Conservation (phyloP, 306 rosid genomes). For the Gillenia trifoliata region DNA sequence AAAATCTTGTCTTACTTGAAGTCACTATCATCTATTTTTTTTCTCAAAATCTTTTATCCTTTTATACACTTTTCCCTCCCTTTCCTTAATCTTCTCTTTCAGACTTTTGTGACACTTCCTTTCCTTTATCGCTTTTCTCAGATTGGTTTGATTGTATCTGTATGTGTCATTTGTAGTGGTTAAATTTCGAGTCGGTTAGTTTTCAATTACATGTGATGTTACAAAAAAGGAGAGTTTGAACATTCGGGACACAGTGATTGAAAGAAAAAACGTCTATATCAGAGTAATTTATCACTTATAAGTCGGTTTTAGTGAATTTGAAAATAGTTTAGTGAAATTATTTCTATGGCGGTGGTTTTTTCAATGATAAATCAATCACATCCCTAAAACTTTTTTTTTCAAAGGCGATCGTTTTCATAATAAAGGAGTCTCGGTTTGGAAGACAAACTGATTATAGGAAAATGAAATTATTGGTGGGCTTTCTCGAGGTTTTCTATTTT, state of each 20-base stretch:
- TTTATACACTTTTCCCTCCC: slow-evolving; percentile 1
- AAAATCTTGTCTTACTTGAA: slow-evolving; percentile 6
- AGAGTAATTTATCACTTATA: not conserved
- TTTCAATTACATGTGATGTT: no score
- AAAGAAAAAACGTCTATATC: no score
- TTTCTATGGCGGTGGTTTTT: not conserved
- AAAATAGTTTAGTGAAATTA: not conserved
- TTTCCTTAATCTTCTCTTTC: not conserved
- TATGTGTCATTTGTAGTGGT: no score
- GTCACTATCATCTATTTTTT: slow-evolving; percentile 2
- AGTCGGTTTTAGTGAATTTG: slow-evolving; percentile 9
- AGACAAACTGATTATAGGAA: not conserved
- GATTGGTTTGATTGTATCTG: no score
- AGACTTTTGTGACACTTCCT: not conserved
- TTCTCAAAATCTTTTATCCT: slow-evolving; percentile 5
- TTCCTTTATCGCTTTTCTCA: not conserved
- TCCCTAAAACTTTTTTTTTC: not conserved
- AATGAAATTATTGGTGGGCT: slow-evolving; percentile 21
- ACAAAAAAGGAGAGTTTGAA: no score
- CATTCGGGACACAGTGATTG: no score
- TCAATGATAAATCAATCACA: not conserved
- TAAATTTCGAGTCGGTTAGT: no score
- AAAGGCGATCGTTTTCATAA: not conserved
- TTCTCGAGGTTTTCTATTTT: not conserved
- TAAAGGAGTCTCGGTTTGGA: not conserved